Evolutionary conservation across 75 land plant species (phyloP).

Genomic region (Selaginella moellendorffii): DNA sequence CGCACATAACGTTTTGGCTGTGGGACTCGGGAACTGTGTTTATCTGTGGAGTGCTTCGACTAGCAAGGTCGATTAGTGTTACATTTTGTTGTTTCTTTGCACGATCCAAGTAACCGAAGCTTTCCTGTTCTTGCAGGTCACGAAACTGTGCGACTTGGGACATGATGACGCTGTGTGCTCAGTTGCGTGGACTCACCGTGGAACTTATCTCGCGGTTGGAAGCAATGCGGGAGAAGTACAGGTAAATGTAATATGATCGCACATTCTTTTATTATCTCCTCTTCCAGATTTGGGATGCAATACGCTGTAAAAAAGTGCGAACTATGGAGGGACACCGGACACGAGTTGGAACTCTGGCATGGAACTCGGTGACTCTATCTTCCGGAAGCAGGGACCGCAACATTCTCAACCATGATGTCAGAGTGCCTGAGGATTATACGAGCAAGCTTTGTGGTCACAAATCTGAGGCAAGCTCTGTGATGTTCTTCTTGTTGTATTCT

Average conservation of each 20-base stretch:
- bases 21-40: constrained; percentile 72
- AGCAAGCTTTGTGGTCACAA: constrained; percentile 64
- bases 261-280: not conserved
- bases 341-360: constrained; percentile 65
- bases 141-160: constrained; percentile 74
- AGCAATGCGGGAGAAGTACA: constrained; percentile 60
- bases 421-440: constrained; percentile 54
- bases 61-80: constrained; percentile 44
- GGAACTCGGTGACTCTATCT: constrained; percentile 65
- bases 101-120: too few relatives aligned
- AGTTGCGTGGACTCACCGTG: constrained; percentile 67
- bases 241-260: constrained; percentile 19
- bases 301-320: constrained; percentile 55
- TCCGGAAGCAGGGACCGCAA: constrained; percentile 70
- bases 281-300: constrained; percentile 71
- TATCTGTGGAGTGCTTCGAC: constrained; percentile 95
- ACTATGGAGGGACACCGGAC: constrained; percentile 71
- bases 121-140: constrained; percentile 33
- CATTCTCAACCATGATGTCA: constrained; percentile 65
- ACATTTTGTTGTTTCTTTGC: too few relatives aligned
- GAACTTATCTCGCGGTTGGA: constrained; percentile 65
- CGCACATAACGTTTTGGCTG: constrained; percentile 2
- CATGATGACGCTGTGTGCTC: constrained; percentile 65
- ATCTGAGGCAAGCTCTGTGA: constrained; percentile 47
- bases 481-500: not conserved